Evolutionary conservation across 768 basidiomycete species (phyloP).

Genomic region (Macrolepiota albuminosa): DNA sequence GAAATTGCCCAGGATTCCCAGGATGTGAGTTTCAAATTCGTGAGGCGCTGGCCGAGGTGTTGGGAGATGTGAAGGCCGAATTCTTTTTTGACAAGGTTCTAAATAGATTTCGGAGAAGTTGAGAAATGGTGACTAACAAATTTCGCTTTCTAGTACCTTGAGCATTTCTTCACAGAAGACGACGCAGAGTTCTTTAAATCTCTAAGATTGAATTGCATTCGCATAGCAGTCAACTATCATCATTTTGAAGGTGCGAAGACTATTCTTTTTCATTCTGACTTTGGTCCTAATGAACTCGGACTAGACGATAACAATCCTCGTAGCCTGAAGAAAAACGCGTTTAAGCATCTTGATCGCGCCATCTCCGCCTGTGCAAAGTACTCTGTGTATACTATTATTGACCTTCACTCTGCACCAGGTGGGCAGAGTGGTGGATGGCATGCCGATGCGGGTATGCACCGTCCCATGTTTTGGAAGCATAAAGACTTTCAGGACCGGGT

Average conservation of each 20-base stretch:
- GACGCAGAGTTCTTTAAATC: conserved; percentile 76
- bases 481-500: conserved; percentile 80
- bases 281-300: not conserved
- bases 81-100: conserved; percentile 81
- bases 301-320: conserved; percentile 71
- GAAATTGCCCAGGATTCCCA: conserved; percentile 51
- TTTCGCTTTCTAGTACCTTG: conserved; percentile 54
- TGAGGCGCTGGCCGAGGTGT: conserved; percentile 54
- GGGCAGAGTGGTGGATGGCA: conserved; percentile 80
- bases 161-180: conserved; percentile 74
- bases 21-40: conserved; percentile 80
- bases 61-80: conserved; percentile 63
- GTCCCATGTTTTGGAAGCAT: conserved; percentile 74
- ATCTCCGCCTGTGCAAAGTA: conserved; percentile 69
- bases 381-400: conserved; percentile 75
- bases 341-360: conserved; percentile 78
- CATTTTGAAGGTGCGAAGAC: conserved; percentile 53
- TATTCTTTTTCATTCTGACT: not conserved
- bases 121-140: not conserved
- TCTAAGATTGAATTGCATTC: conserved; percentile 76
- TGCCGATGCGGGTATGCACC: conserved; percentile 65
- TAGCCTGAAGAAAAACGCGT: conserved; percentile 68
- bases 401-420: conserved; percentile 72
- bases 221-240: conserved; percentile 68
- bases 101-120: not conserved